Evolutionary conservation across 164 flowering plant species (phyloP).

Genomic region (Magnolia officinalis): DNA sequence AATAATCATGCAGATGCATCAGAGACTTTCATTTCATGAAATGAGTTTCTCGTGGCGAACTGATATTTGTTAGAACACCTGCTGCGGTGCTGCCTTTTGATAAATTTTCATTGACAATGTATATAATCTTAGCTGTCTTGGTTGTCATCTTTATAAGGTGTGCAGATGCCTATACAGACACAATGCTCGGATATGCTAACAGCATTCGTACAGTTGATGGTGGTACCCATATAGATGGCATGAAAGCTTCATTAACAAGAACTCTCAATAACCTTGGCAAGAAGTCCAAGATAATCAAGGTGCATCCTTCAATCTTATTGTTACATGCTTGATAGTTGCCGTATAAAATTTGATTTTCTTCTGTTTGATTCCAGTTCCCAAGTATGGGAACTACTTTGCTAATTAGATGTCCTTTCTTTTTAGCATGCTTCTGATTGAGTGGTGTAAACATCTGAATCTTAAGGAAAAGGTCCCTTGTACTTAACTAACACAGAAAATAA

Average conservation of each 20-base stretch:
- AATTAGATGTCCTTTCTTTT: neutral
- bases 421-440: neutral
- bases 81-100: neutral
- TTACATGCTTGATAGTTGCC: neutral
- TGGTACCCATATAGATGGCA: conserved; percentile 95
- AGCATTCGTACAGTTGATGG: conserved; percentile 97
- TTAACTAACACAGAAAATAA: neutral
- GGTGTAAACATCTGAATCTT: neutral
- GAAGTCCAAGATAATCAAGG: conserved; percentile 88
- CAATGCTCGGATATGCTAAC: conserved; percentile 93
- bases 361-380: neutral
- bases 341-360: neutral
- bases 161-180: conserved; percentile 94
- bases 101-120: neutral
- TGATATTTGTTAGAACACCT: neutral
- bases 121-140: conserved; percentile 1
- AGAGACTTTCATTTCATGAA: neutral
- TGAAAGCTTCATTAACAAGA: conserved; percentile 87
- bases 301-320: conserved; percentile 16
- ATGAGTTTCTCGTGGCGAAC: neutral
- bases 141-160: conserved; percentile 50
- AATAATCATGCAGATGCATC: neutral
- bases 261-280: conserved; percentile 81
- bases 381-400: neutral
- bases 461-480: neutral